Evolutionary conservation across 331 rosid species (phyloP), one percentile per base, ranked within the genome.

Genomic region (Saraca asoca): DNA sequence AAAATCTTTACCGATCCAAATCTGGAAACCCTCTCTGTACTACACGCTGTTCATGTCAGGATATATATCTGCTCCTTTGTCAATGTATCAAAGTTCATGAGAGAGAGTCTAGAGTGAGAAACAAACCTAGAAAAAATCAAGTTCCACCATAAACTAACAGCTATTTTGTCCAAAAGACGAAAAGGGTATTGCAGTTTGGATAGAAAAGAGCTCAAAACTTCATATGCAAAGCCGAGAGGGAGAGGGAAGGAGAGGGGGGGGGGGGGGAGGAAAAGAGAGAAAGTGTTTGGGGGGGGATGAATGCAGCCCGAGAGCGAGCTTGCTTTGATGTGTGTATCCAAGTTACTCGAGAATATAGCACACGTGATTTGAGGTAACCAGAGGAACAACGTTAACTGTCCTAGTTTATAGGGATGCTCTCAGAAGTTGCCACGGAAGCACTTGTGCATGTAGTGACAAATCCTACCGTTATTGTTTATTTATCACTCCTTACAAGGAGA

Each of bases 331-430:
- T n/a, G n/a, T n/a, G n/a, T n/a, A n/a, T n/a, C n/a, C n/a, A n/a
- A n/a, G n/a, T n/a, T n/a, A n/a, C n/a, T 44, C 51, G 52, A 17
- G 34, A 9, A 55, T 66, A 45, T 46, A 66, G 58, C n/a, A 62
- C 58, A 67, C 60, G 64, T 68, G 71, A 67, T 62, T n/a, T n/a
- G n/a, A n/a, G n/a, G n/a, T n/a, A n/a, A n/a, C n/a, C n/a, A n/a
- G n/a, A n/a, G n/a, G n/a, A n/a, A n/a, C n/a, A n/a, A n/a, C n/a
- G n/a, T 46, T 29, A 39, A 64, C 59, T 11, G 37, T 11, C 67
- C 68, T 39, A 16, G 1, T 39, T 16, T 38, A 45, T 48, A 56
- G 12, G 7, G n/a, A n/a, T n/a, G n/a, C n/a, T n/a, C n/a, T n/a
- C n/a, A n/a, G n/a, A n/a, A n/a, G n/a, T n/a, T n/a, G n/a, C n/a